Base-by-base conservation (phyloP, 352 stramenopile genomes). In the Pilasporangium apinafurcum region DNA sequence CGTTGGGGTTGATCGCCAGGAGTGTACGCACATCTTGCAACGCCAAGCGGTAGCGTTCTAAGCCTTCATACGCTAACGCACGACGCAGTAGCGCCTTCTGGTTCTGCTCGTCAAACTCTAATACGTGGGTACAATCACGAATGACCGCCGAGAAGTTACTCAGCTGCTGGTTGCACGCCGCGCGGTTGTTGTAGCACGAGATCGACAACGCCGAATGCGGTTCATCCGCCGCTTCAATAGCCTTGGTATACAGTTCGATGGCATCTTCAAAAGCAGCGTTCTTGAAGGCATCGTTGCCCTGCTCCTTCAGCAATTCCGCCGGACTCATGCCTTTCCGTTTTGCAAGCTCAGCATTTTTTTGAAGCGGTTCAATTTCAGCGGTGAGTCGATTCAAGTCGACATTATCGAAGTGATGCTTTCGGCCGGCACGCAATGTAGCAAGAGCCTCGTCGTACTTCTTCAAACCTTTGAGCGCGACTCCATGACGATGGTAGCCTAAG, bases 81-180 rank as follows among this genome's bases (percentile, higher is more conserved):
- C 93, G 86, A 51, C 93, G 87, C 56, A 98, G 76, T 29, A 98
- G 62, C 21, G 93, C 89, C 75, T 98, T 98, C 54, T 97, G 86
- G 77, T 97, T 98, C 43, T 95, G 79, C 2, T 84, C 72, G 17
- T 98, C 92, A 40, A 88, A 70, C 66, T 98, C 92, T 20, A 98
- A 66, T 26, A 98, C 93, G 30, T 95, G 85, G 25, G 88, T 96
- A 62, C 92, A 98, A 68, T 98, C 93, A 34, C 81, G 73, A 52
- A 98, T 97, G 13, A 96, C 91, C 29, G 76, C 90, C 36, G 96
- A 96, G 65, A 98, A 98, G 72, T 97, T 96, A 65, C 84, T 96
- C 48, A 98, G 92, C 79, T 98, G 92, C 71, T 98, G 96, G 87
- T 98, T 92, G 70, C 93, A 98, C 40, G 93, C 93, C 24, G 93